Evolutionary conservation across 2,329 filamentous ascomycete genomes (phyloP), one percentile per base, ranked within the genome.

Genomic region (Penicillium sp.): DNA sequence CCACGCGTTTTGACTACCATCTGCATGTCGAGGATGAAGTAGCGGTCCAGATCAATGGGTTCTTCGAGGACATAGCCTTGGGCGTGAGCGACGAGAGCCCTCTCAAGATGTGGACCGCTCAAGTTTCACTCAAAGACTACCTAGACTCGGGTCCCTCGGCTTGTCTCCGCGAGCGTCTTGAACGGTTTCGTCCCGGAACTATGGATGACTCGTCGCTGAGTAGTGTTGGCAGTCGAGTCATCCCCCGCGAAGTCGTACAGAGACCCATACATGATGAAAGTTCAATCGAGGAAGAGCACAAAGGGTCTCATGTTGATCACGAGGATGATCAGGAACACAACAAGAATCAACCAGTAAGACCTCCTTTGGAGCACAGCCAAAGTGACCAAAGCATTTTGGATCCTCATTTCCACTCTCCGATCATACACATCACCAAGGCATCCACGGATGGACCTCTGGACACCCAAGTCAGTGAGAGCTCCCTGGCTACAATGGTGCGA

Each of bases 61-160:
- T 84, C 57, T 84, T 82, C 47, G 78, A 82, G 40, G 79, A 83
- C 79, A 80, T 69, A 71, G 78, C 38, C 74, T 74, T 18, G 71
- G 76, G 52, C 51, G 79, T 47, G 66, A 75, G n/a, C 65, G 81
- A 26, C 58, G 72, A 47, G 18, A 60, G 52, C 2, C 65, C 65
- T 1, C 49, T 67, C 11, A 66, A 65, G 33, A 45, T 67, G 9
- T 67, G 65, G 65, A 64, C 65, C 11, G 61, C 60, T 1, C 58
- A 51, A 27, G 55, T 63, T 0, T 49, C 63, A 0, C 48, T 67
- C 4, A 49, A 60, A 24, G 75, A 82, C 1, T 84, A 82, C 40
- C 57, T 84, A 1, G 62, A 66, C 3, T 77, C 77, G 25, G 81
- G 81, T 0, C 79, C 80, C 0, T 75, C 81, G 6, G 65, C 64